These are phyloP conservation scores for Populus tremula DNA, from an alignment of 345 rosid genomes.

Conservation along the genomic window DNA sequence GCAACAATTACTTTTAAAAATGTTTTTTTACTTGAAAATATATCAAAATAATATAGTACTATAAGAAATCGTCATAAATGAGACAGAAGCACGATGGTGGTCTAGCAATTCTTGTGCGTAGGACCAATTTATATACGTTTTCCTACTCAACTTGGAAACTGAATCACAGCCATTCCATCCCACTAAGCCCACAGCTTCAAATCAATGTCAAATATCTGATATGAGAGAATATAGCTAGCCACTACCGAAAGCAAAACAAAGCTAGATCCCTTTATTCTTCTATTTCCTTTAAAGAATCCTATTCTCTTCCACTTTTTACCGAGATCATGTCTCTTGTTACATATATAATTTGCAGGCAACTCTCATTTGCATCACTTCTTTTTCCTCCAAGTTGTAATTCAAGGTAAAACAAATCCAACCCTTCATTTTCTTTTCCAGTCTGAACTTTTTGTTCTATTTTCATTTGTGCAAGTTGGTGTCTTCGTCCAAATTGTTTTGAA, in stretches of 20 bases:
- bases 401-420: conserved; percentile 13
- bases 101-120: no score
- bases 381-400: neutral
- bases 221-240: neutral
- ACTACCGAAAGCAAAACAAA: conserved; percentile 19
- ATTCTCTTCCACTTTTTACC: conserved; percentile 28
- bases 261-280: conserved; percentile 31
- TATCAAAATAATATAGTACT: no score
- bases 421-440: neutral
- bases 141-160: conserved; percentile 9
- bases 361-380: neutral
- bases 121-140: neutral
- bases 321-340: neutral
- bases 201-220: neutral
- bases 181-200: neutral
- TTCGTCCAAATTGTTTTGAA: neutral
- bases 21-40: no score
- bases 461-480: neutral
- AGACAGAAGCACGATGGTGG: no score
- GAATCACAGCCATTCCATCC: neutral
- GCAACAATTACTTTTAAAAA: no score
- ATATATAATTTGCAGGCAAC: conserved; percentile 1
- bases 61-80: no score
- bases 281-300: conserved; percentile 24
- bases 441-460: neutral